Evolutionary conservation across 768 basidiomycete genomes (phyloP), one percentile per base, ranked within the genome.

Genomic region (Rhizopogon salebrosus): DNA sequence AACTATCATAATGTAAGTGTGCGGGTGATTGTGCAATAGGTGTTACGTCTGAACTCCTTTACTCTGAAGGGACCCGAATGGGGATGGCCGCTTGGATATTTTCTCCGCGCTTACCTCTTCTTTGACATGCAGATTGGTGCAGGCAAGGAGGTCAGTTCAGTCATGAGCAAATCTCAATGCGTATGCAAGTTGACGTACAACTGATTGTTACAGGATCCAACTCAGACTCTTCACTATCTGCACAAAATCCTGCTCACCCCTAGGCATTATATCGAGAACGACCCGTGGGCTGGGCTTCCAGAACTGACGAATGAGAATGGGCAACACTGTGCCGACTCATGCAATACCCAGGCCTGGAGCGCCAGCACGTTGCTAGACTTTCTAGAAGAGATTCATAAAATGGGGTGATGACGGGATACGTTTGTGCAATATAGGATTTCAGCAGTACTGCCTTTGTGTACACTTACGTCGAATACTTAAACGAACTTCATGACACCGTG

Each of bases 31-130:
- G 10, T 35, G 26, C 49, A 63, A 39, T 64, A 41, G n/a, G n/a
- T n/a, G n/a, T 54, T 58, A 46, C 31, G 31, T 51, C 62, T 59
- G 56, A 64, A 56, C 49, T 42, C 26, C 3, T 39, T 46, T 37
- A 23, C 20, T 49, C 41, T 49, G 18, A 55, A 94, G 84, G 92
- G 92, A 16, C 92, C 92, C 4, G 91, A 94, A 64, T 97, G 92
- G 93, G 89, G 87, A 9, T 95, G 93, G 92, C 92, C 92, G 10
- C 71, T 92, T 40, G 97, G 97, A 3, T 98, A 93, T 73, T 98
- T 97, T 79, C 71, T 98, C 57, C 84, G 92, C 46, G 93, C 97
- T 0, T 97, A 92, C 70, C 78, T 98, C 41, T 70, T 91, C 65
- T 98, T 98, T 66, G 92, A 97, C 65, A 81, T 75, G 11, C 70